A percentile compares a stretch with the other conserved stretches of the same genome.
Evolutionary conservation across 2,329 filamentous ascomycete species (phyloP).

Genomic region (Aspergillus sp.): DNA sequence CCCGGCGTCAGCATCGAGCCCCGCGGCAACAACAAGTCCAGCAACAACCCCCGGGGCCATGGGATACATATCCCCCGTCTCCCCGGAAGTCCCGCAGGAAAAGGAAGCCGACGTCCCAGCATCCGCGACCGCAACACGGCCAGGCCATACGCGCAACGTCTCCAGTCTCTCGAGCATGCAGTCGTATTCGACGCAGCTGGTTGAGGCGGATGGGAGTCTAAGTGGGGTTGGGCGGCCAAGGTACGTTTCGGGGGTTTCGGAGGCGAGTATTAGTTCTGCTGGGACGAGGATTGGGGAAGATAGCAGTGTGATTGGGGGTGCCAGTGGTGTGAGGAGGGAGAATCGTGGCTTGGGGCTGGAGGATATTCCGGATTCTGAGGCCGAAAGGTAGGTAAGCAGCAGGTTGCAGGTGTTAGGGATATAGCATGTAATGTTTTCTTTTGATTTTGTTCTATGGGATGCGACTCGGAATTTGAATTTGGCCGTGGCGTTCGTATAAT

Average conservation of each 20-base stretch:
- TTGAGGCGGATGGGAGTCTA: neutral
- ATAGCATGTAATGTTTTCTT: neutral
- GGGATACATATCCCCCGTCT: constrained; percentile 15
- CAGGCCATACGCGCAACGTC: constrained; percentile 16
- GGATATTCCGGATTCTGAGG: constrained; percentile 13
- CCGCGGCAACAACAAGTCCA: neutral
- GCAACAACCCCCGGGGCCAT: neutral
- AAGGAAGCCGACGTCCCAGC: neutral
- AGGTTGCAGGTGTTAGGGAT: no score
- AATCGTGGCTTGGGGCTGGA: constrained; percentile 15
- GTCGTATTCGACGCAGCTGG: constrained; percentile 9
- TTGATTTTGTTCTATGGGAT: neutral
- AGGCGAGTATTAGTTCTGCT: constrained; percentile 17
- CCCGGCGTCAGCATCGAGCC: neutral
- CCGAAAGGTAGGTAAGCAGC: neutral
- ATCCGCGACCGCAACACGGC: neutral
- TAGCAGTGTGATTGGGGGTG: neutral
- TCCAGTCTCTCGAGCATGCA: constrained; percentile 20
- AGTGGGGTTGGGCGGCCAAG: neutral
- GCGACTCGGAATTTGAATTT: neutral
- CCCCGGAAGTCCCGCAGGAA: constrained; percentile 9
- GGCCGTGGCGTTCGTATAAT: neutral
- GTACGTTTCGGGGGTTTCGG: constrained; percentile 18
- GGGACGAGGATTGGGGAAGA: constrained; percentile 10
- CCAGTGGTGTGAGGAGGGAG: neutral